phyloP scores from a whole-genome alignment of 2,329 filamentous ascomycete species.

The Paracoccidioides lutzii region DNA sequence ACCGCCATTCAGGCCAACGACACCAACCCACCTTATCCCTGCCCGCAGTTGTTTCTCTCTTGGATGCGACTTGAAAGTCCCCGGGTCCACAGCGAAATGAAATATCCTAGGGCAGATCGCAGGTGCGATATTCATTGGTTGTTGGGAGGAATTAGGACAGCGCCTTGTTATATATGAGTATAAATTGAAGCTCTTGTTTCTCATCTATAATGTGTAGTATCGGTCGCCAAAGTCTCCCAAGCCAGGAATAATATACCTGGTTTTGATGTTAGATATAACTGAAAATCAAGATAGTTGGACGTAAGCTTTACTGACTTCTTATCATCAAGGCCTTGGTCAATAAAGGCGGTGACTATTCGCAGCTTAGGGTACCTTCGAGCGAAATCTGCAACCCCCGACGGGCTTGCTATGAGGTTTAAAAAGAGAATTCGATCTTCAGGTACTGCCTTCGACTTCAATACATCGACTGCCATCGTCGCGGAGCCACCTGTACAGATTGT shows the following conservation, averaged over 20 bases:
- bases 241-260: constrained; percentile 86
- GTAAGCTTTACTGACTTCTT: constrained; percentile 57
- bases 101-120: neutral
- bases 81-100: neutral
- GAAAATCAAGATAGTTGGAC: neutral
- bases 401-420: constrained; percentile 94
- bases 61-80: neutral
- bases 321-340: constrained; percentile 90
- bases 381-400: constrained; percentile 80
- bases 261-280: constrained; percentile 8
- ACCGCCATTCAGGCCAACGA: neutral
- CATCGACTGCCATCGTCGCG: constrained; percentile 92
- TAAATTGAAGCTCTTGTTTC: neutral
- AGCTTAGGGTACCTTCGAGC: constrained; percentile 78
- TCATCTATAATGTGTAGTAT: constrained; percentile 71
- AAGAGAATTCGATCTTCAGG: constrained; percentile 93
- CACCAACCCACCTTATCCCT: neutral
- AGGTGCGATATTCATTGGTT: neutral
- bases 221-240: constrained; percentile 91
- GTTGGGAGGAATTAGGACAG: neutral
- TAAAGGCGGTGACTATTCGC: constrained; percentile 86
- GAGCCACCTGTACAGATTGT: constrained; percentile 55
- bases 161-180: neutral
- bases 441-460: constrained; percentile 77
- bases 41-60: neutral